phyloP scores from a whole-genome alignment of 495 filamentous ascomycete genomes.

The Margaritispora aquatica region DNA sequence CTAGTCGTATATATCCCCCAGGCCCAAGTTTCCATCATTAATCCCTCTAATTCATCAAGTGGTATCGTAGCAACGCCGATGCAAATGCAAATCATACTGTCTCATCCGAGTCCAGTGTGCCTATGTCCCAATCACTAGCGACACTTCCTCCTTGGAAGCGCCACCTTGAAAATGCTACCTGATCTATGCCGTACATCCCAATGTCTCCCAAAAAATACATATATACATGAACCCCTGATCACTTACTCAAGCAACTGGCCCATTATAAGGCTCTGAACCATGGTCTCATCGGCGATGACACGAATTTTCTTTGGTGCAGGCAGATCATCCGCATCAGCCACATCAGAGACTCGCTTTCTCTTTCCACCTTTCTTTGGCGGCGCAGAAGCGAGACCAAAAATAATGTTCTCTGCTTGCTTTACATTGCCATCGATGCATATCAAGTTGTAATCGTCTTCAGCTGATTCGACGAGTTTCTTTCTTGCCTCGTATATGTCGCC shows the following conservation, averaged over 20 bases:
- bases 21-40: background rate
- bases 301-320: conserved; percentile 28
- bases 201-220: background rate
- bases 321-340: conserved; percentile 10
- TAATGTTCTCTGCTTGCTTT: conserved; percentile 36
- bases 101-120: background rate
- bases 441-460: conserved; percentile 58
- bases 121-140: background rate
- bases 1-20: background rate
- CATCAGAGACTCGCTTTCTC: conserved; percentile 37
- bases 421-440: conserved; percentile 69
- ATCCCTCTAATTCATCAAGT: background rate
- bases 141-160: background rate
- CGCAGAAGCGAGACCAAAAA: conserved; percentile 30
- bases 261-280: conserved; percentile 90
- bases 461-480: conserved; percentile 44
- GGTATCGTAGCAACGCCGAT: background rate
- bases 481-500: conserved; percentile 57
- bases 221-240: background rate
- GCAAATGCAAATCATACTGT: background rate
- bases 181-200: background rate
- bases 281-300: conserved; percentile 76
- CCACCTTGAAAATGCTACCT: background rate
- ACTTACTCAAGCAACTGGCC: conserved; percentile 62
- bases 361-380: conserved; percentile 31